Evolutionary conservation across 208 protist genomes (phyloP), one percentile per base, ranked within the genome.

Genomic region (Trypanosoma cruzi): DNA sequence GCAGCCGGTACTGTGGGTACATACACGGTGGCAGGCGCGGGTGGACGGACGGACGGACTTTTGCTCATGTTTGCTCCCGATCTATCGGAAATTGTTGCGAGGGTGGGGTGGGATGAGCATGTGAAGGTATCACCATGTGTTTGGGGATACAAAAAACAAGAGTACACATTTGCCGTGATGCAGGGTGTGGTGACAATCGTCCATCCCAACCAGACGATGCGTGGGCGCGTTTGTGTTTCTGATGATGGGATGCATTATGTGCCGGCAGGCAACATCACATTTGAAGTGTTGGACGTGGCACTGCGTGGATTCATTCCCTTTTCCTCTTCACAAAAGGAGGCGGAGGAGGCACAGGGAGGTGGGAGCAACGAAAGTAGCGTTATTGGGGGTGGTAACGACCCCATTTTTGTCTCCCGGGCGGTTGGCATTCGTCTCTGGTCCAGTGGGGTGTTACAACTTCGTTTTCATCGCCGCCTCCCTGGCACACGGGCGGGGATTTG

Each of bases 141-240:
- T 0, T 4, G 22, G 2, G 79, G 79, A n/a, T 82, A 76, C 58
- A 93, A 90, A 74, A 80, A 89, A 37, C 84, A 93, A 65, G 71
- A 77, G 5, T 73, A 83, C 62, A 82, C 90, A 40, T 70, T 65
- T 55, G 61, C 71, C 18, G 73, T 81, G 0, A 72, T 79, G n/a
- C 36, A 49, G 28, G 65, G 59, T 53, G 67, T 73, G 22, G 44
- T 90, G 24, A 86, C 78, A 42, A 78, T 89, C 42, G 46, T 36
- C 31, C 83, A 92, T 72, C 46, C 42, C 24, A 57, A 34, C 54
- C 29, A 73, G 32, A 79, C 53, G 44, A 79, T 81, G 67, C 60
- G 86, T 0, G 88, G 88, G 36, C 80, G 82, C 55, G 76, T 93
- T 4, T 93, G 88, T 59, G 77, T 88, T 56, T 90, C 84, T 8